These are phyloP conservation scores for Argentina anserina DNA, from an alignment of 306 rosid species.

Conservation along the genomic window DNA sequence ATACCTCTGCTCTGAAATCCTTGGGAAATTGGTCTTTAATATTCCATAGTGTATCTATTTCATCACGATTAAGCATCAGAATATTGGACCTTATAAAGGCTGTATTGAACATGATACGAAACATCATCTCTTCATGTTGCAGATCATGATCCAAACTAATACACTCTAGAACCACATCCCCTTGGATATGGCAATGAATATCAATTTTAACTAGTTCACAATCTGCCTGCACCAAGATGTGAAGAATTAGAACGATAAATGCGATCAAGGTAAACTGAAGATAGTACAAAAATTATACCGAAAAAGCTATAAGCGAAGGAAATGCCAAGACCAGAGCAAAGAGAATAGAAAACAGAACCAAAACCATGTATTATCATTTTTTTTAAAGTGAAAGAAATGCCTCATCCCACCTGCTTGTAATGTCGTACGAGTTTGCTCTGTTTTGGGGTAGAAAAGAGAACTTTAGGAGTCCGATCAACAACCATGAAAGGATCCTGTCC, in stretches of 20 bases:
- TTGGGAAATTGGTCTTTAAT: constrained; percentile 71
- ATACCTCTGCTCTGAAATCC: constrained; percentile 95
- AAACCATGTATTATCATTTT: not conserved
- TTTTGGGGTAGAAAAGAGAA: constrained; percentile 89
- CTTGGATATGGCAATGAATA: constrained; percentile 90
- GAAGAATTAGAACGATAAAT: not conserved
- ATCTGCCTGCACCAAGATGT: constrained; percentile 60
- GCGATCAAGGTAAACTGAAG: not conserved
- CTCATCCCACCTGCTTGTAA: constrained; percentile 72
- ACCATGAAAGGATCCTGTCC: constrained; percentile 95
- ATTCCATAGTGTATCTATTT: constrained; percentile 81
- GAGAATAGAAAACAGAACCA: not conserved
- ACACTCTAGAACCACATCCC: constrained; percentile 96
- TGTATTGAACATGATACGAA: constrained; percentile 93
- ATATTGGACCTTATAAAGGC: constrained; percentile 95
- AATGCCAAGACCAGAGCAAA: not conserved
- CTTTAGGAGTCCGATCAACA: constrained; percentile 77
- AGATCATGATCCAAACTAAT: constrained; percentile 74
- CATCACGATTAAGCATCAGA: constrained; percentile 93
- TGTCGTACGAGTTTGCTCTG: constrained; percentile 72
- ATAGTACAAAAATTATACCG: not conserved
- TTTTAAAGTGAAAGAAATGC: constrained; percentile 17
- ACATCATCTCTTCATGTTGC: constrained; percentile 88
- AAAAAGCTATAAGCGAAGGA: not conserved
- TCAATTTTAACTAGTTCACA: constrained; percentile 88